Evolutionary conservation across 2,329 filamentous ascomycete genomes (phyloP).

Genomic region (Blumeria graminis): DNA sequence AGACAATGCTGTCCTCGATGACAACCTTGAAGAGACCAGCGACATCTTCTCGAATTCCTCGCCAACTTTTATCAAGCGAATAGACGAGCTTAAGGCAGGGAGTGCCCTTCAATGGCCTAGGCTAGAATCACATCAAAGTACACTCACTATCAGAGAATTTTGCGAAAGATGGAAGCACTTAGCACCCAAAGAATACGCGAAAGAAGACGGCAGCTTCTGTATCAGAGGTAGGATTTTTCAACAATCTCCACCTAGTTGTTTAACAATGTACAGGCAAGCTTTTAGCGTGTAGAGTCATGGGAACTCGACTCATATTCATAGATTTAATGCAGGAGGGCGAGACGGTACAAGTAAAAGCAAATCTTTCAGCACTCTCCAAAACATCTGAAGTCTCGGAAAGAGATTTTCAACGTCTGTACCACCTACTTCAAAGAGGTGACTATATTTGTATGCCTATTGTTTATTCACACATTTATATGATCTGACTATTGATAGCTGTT

Average conservation of each 20-base stretch:
- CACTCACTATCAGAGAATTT: conserved; percentile 15
- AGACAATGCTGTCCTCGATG: too few species aligned
- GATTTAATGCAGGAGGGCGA: conserved; percentile 52
- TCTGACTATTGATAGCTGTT: conserved; percentile 22
- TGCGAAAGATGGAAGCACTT: conserved; percentile 16
- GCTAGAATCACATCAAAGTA: conserved; percentile 15
- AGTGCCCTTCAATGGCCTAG: conserved; percentile 32
- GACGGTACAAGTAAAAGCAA: conserved; percentile 44
- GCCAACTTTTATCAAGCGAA: conserved; percentile 17
- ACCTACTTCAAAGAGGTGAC: conserved; percentile 55
- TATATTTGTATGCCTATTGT: conserved; percentile 41
- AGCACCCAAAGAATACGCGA: conserved; percentile 11
- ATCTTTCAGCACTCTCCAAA: neutral
- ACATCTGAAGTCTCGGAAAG: conserved; percentile 15
- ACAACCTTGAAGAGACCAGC: too few species aligned
- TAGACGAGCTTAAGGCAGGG: conserved; percentile 26
- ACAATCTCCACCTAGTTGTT: neutral
- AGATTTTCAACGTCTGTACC: conserved; percentile 34
- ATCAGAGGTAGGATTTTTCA: conserved; percentile 8
- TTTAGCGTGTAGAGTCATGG: conserved; percentile 35
- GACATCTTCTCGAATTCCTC: too few species aligned
- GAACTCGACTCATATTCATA: conserved; percentile 64
- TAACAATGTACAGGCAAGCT: neutral
- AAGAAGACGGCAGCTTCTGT: neutral
- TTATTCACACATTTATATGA: too few species aligned